Evolutionary conservation across 306 rosid species (phyloP), one percentile per base, ranked within the genome.

Genomic region (Castanea sativa): DNA sequence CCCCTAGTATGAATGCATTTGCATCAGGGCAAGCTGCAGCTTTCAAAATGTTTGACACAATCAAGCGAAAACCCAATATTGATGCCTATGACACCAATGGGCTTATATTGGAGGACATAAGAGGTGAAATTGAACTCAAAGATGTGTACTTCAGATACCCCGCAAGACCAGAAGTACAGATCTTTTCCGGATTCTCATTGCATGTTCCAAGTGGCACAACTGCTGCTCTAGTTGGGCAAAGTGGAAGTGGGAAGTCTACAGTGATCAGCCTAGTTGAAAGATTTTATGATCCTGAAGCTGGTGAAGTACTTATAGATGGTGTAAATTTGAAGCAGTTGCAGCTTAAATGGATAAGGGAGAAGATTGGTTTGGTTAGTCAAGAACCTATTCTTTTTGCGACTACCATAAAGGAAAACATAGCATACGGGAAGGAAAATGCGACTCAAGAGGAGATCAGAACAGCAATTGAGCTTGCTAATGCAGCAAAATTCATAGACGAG

Each of bases 161-260:
- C 67, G 91, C 99, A 0, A 86, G 98, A 79, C 91, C 91, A 38
- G 92, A 91, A 49, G 90, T 89, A 61, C 92, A 84, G 65, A 90
- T 95, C 32, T 95, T 95, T 73, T 51, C 94, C 1, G 99, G 97
- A 49, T 92, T 95, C 83, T 92, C 97, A 11, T 73, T 95, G 57
- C 19, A 29, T 70, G 93, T 92, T 75, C 86, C 92, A 0, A 88
- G 84, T 69, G 98, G 98, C 70, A 86, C 87, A 70, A 91, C 92
- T 38, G 75, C 87, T 43, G 99, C 99, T 41, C 89, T 95, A 55
- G 98, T 95, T 58, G 99, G 97, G 56, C 97, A 92, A 65, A 95
- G 99, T 70, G 99, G 99, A 61, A 95, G 99, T 52, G 99, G 99
- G 10, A 95, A 95, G 73, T 95, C 99, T 0, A 95, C 98, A 0